Evolutionary conservation across 768 basidiomycete genomes (phyloP), one percentile per base, ranked within the genome.

Genomic region (Candolleomyces aberdarensis): DNA sequence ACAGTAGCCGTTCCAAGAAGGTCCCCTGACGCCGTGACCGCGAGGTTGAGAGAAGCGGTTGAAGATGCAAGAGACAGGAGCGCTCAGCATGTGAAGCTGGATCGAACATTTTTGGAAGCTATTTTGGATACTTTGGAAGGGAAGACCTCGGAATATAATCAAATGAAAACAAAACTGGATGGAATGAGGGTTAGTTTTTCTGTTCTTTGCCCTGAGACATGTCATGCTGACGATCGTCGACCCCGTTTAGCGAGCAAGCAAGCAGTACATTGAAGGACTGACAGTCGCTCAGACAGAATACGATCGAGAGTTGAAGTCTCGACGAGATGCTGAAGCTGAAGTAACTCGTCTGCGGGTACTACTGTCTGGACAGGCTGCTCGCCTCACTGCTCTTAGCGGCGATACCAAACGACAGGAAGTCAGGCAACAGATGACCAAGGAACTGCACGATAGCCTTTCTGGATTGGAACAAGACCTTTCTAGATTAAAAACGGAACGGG

Each of bases 221-320:
- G 47, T 26, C 60, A 48, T 49, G 51, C 47, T 56, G 57, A 43
- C 56, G 57, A 17, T 41, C 50, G 56, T 52, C 26, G 26, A 2
- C 14, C 13, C 13, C 54, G 15, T 36, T 39, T 70, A 99, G 96
- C 81, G 96, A 54, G 87, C 91, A 52, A 97, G 94, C 70, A 90
- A 91, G 64, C 91, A 94, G 64, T 96, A 92, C 63, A 91, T 95
- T 58, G 91, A 95, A 63, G 97, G 97, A 46, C 78, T 99, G 46
- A 88, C 88, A 0, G 94, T 96, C 26, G 95, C 96, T 2, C 92
- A 95, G 66, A 88, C 89, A 47, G 97, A 98, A 70, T 98, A 96
- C 70, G 96, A 98, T 69, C 85, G 85, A 56, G 97, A 98, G 73
- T 80, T 95, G 40, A 87, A 91, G 60, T 86, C 88, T 20, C 85